Evolutionary conservation across 768 basidiomycete genomes (phyloP), one percentile per base, ranked within the genome.

Genomic region (Rubroboletus satanas): DNA sequence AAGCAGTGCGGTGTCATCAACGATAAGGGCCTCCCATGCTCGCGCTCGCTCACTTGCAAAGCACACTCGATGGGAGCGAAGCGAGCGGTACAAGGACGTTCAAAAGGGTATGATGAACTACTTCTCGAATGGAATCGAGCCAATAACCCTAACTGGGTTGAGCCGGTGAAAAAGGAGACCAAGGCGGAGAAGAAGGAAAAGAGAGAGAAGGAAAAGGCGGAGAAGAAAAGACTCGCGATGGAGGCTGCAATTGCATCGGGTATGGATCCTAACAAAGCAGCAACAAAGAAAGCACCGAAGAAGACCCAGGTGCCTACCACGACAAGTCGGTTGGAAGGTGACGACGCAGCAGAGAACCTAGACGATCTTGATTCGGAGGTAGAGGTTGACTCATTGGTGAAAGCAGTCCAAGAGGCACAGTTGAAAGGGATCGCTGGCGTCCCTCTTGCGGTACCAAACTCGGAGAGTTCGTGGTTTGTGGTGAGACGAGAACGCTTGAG

Each of bases 31-130:
- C 75, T 93, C 7, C 93, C 92, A 0, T 99, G 96, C 67, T 93
- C 93, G 12, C 90, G 96, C 28, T 93, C 93, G 7, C 80, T 99
- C 36, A 98, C 96, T 0, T 99, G 96, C 77, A 99, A 99, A 73
- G 93, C 96, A 6, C 96, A 99, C 68, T 88, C 92, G 2, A 96
- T 99, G 87, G 93, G 93, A 14, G 90, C 93, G 11, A 99, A 99
- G 72, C 88, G 96, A 17, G 83, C 89, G 9, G 95, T 99, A 1
- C 80, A 82, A 57, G 92, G 92, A 33, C 90, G 96, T 5, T 89
- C 90, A 1, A 81, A 87, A 49, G 70, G 74, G 7, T 98, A 93
- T 66, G 94, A 97, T 65, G 87, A 87, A 41, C 81, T 99, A 4
- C 79, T 95, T 17, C 79, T 92, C 26, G 95, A 98, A 49, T 98